phyloP scores from a whole-genome alignment of 1,284 basidiomycete genomes.

The Phlebopus sp. region DNA sequence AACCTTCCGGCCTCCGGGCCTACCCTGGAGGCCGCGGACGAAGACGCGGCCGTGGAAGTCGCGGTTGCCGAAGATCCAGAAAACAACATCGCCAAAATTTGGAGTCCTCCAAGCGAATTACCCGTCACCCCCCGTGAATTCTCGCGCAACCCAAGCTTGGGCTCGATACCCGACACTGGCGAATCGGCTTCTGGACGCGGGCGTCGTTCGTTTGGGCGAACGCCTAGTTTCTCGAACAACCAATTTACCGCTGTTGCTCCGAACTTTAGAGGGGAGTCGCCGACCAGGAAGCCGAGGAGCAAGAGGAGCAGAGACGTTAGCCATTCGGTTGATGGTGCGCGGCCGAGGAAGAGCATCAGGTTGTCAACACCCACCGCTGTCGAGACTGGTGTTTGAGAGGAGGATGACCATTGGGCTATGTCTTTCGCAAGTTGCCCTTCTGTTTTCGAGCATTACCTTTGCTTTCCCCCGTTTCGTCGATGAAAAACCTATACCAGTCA shows the following conservation, averaged over 20 bases:
- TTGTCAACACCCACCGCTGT: background rate
- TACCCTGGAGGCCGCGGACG: constrained; percentile 1
- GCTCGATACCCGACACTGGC: constrained; percentile 11
- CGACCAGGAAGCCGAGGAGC: constrained; percentile 26
- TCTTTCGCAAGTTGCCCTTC: too few relatives aligned
- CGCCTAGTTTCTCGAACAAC: constrained; percentile 41
- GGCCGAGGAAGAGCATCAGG: constrained; percentile 23
- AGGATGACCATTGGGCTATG: too few relatives aligned
- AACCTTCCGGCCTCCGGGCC: constrained; percentile 21
- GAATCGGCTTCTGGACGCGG: constrained; percentile 15
- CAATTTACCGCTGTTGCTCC: constrained; percentile 44
- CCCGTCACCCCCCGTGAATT: constrained; percentile 35
- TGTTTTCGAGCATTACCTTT: too few relatives aligned
- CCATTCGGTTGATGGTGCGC: constrained; percentile 11
- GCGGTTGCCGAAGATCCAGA: constrained; percentile 6
- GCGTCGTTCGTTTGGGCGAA: constrained; percentile 17
- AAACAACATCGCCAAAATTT: constrained; percentile 5
- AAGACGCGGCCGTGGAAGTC: constrained; percentile 12
- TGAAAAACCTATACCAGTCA: too few relatives aligned
- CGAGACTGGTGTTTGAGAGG: too few relatives aligned
- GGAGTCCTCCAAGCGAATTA: constrained; percentile 27
- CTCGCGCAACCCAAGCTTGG: constrained; percentile 13
- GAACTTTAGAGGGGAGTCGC: constrained; percentile 33
- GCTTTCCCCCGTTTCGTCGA: too few relatives aligned
- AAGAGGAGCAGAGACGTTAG: constrained; percentile 24